Conservation (phyloP, 176 grass and related monocot species). For the Ananas comosus region DNA sequence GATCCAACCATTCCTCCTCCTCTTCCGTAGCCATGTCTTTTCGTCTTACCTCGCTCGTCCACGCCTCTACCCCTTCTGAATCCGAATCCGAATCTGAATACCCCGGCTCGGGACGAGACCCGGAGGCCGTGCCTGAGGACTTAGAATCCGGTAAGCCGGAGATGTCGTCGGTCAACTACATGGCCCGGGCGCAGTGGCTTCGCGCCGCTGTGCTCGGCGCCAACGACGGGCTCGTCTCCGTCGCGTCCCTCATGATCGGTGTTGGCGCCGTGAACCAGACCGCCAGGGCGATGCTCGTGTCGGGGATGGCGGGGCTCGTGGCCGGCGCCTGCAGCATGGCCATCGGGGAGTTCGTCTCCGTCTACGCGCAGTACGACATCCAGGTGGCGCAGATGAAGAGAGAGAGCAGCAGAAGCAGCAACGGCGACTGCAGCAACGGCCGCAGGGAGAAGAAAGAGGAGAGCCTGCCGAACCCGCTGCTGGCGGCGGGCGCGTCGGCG, state of each 20-base stretch:
- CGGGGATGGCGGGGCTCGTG: slow-evolving; percentile 66
- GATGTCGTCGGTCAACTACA: slow-evolving; percentile 32
- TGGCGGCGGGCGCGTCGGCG: slow-evolving; percentile 65
- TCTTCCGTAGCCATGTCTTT: slow-evolving; percentile 25
- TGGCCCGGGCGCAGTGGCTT: slow-evolving; percentile 88
- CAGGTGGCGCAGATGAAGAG: slow-evolving; percentile 39
- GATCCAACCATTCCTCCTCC: neutral
- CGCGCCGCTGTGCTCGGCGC: slow-evolving; percentile 85
- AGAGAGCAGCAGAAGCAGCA: neutral
- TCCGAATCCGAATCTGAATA: too few species aligned
- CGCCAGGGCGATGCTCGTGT: slow-evolving; percentile 57
- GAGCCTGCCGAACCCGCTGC: slow-evolving; percentile 48
- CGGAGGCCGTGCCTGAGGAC: neutral
- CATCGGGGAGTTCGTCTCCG: slow-evolving; percentile 91
- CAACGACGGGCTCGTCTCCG: slow-evolving; percentile 91
- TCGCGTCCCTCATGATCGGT: slow-evolving; percentile 90
- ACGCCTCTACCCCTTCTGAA: slow-evolving; percentile 1
- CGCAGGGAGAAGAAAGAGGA: slow-evolving; percentile 1
- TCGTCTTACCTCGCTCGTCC: slow-evolving; percentile 33
- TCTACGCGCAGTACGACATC: slow-evolving; percentile 91
- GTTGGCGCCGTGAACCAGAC: slow-evolving; percentile 44
- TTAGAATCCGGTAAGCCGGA: neutral
- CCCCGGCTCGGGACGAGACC: neutral
- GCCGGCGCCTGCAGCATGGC: slow-evolving; percentile 98
- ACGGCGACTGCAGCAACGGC: neutral